Conservation (phyloP, 768 basidiomycete species). For the Lactifluus hygrophoroides region DNA sequence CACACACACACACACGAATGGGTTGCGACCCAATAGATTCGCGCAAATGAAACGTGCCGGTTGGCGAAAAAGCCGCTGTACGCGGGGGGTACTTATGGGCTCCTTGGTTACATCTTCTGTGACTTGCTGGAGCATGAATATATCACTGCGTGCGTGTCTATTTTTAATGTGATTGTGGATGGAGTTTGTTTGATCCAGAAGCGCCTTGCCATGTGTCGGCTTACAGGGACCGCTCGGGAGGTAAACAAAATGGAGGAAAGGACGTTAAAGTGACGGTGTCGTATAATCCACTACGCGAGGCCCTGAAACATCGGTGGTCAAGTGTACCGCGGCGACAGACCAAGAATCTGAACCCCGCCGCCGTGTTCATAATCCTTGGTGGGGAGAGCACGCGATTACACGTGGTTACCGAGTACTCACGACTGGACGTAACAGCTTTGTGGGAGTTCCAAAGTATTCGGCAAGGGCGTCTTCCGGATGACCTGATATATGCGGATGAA, state of each 20-base stretch:
- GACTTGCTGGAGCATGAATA: constrained; percentile 85
- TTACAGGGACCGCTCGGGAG: constrained; percentile 52
- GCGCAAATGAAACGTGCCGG: constrained; percentile 74
- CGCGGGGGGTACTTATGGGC: constrained; percentile 85
- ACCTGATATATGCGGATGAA: constrained; percentile 39
- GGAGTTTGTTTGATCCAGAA: not conserved
- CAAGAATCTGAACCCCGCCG: constrained; percentile 72
- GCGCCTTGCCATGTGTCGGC: not conserved
- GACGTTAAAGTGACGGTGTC: constrained; percentile 48
- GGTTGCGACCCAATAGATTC: constrained; percentile 50
- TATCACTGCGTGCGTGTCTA: constrained; percentile 62
- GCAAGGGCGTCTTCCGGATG: constrained; percentile 47
- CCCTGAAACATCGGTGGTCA: constrained; percentile 63
- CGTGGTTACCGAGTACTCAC: not conserved
- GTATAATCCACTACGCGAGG: constrained; percentile 57
- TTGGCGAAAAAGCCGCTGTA: constrained; percentile 73
- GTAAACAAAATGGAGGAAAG: constrained; percentile 46
- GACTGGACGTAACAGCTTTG: constrained; percentile 41
- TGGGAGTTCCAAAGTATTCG: constrained; percentile 74
- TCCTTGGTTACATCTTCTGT: constrained; percentile 90
- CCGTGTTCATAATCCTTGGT: constrained; percentile 70
- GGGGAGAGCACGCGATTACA: constrained; percentile 9
- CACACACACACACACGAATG: not conserved
- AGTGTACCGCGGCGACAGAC: constrained; percentile 64
- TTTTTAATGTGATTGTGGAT: not conserved